Base-by-base conservation (phyloP, 2,329 filamentous ascomycete genomes). In the Alternaria arbusti region DNA sequence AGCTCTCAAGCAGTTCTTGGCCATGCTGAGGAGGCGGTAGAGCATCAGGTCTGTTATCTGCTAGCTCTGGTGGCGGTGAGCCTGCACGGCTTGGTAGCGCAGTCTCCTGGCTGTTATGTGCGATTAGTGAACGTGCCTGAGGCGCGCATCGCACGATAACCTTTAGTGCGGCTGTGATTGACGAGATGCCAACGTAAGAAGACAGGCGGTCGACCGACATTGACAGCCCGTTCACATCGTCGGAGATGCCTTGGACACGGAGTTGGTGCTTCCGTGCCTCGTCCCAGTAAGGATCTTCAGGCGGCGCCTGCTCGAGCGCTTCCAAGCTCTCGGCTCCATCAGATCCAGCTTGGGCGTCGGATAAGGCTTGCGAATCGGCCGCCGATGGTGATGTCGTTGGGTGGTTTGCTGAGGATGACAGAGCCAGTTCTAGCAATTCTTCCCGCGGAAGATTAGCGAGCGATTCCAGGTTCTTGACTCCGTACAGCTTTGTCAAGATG, bases 171-270 rank as follows among this genome's bases (percentile, higher is more conserved):
- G 90, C 90, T 72, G 91, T 91, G 73, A 93, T 90, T 6, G 90
- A 93, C 0, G 91, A 93, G 15, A 91, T 89, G 1, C 90, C 90
- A 4, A 93, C 82, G 71, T 93, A 93, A 3, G 90, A 89, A 5
- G 85, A 84, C 3, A 86, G 83, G 28, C 88, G 87, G 46, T 89
- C 86, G 61, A 91, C 86, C 6, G 86, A 74, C 62, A 86, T 80
- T 5, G 89, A 91, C 2, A 92, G 82, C 0, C 89, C 89, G 74
- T 91, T 91, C 46, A 91, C 88, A 74, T 91, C 89, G 76, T 92
- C 90, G 1, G 89, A 89, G 69, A 92, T 82, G 52, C 81, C 79
- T 63, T 84, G 82, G 25, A 83, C 79, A 46, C 79, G 79, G 57
- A 79, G 69, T 51, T 78, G 75, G 52, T 83, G 78, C 57, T 80